These are phyloP conservation scores for button mushroom (Agaricus bisporus) DNA, from an alignment of 768 basidiomycete species.

Conservation along the genomic window DNA sequence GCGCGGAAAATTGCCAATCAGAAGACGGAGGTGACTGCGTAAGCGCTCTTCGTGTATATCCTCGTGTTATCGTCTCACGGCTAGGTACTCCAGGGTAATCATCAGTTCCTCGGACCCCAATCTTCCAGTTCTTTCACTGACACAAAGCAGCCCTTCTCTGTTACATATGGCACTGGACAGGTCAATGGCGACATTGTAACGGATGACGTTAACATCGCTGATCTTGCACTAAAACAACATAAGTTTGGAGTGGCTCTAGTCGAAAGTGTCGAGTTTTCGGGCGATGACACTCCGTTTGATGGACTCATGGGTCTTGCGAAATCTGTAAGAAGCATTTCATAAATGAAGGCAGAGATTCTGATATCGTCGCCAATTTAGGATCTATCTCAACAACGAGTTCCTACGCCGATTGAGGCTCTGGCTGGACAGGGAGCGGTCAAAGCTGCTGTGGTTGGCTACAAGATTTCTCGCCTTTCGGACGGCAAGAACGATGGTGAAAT, in stretches of 20 bases:
- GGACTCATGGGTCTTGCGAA: slow-evolving; percentile 52
- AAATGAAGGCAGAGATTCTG: not conserved
- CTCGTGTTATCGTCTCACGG: not conserved
- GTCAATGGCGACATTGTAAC: slow-evolving; percentile 52
- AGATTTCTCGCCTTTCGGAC: slow-evolving; percentile 71
- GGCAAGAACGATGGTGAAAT: slow-evolving; percentile 71
- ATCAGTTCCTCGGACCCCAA: slow-evolving; percentile 45
- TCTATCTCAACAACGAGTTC: slow-evolving; percentile 58
- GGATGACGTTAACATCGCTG: slow-evolving; percentile 56
- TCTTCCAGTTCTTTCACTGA: slow-evolving; percentile 54
- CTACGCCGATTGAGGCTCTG: slow-evolving; percentile 71
- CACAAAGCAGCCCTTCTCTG: slow-evolving; percentile 39
- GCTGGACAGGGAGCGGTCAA: slow-evolving; percentile 49
- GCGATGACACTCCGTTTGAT: slow-evolving; percentile 37
- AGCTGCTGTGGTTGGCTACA: slow-evolving; percentile 73
- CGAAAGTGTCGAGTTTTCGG: slow-evolving; percentile 44
- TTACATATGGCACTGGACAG: slow-evolving; percentile 47
- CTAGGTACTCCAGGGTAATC: slow-evolving; percentile 24
- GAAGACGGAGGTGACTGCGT: slow-evolving; percentile 26
- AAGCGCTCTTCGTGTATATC: slow-evolving; percentile 8
- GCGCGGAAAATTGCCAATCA: slow-evolving; percentile 36
- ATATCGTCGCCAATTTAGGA: slow-evolving; percentile 22
- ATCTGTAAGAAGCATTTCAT: slow-evolving; percentile 39
- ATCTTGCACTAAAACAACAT: slow-evolving; percentile 43
- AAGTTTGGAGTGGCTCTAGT: slow-evolving; percentile 54